Evolutionary conservation across 2,329 filamentous ascomycete species (phyloP), one percentile per base, ranked within the genome.

Genomic region (Drechslerella stenobrocha): DNA sequence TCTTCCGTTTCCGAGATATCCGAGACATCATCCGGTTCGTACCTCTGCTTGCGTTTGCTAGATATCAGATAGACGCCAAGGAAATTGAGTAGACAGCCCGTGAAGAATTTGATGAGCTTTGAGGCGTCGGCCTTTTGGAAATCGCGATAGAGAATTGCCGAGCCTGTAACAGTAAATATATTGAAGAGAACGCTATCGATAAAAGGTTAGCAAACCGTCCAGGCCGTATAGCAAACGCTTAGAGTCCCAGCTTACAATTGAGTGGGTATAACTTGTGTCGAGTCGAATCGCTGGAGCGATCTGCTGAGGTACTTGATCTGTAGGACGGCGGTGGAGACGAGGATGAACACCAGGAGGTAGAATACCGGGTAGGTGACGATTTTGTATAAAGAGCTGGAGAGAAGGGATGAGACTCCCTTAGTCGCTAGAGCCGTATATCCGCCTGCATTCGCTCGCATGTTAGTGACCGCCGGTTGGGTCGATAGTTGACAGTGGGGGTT

Each of bases 61-160:
- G 93, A 97, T 74, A 98, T 96, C 71, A 96, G 83, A 77, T 93
- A 97, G n/a, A 98, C 93, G 7, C 93, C 93, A 65, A 92, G 85
- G 76, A 98, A 98, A 0, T 93, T 98, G 70, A 98, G 78, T 2
- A 89, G 80, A 77, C 93, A 98, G 34, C 93, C 93, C 20, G 89
- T 89, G 9, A 96, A 79, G 74, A 98, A 98, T 73, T 96, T 95
- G 59, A 80, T 79, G 1, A 89, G 88, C 73, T 89, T 88, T 47
- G 85, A 81, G 26, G 81, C 77, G 0, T 85, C 88, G 5, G 89
- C 88, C 40, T 87, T 86, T 76, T 97, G 89, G 74, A 98, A 98
- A 76, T 98, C 93, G 50, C 92, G 86, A 75, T 97, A 98, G 3
- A 98, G 79, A 6, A 98, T 82, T 0, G 92, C 92, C 73, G 91